Conservation (phyloP, 106 monocot genomes). For the Dactylorhiza incarnata region DNA sequence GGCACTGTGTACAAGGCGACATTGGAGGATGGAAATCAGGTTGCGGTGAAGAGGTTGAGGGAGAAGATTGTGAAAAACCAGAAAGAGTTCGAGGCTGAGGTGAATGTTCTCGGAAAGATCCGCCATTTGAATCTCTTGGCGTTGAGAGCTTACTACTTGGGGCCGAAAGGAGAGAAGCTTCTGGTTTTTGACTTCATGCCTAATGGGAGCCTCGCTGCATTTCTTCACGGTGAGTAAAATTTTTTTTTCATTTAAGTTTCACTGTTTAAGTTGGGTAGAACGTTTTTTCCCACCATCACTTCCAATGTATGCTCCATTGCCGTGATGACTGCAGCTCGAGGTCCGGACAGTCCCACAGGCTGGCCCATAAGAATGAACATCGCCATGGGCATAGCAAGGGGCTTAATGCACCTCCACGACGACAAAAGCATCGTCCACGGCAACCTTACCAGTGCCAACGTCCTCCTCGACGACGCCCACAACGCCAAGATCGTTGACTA, state of each 20-base stretch:
- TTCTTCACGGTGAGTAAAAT: constrained; percentile 53
- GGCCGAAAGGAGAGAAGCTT: constrained; percentile 94
- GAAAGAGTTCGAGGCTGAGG: constrained; percentile 82
- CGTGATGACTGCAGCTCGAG: constrained; percentile 37
- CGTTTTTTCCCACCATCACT: too few relatives aligned
- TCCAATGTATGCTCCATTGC: too few relatives aligned
- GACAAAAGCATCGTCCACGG: constrained; percentile 60
- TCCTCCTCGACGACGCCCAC: constrained; percentile 45
- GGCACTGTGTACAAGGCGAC: constrained; percentile 95
- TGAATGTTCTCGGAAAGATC: constrained; percentile 51
- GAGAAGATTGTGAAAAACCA: constrained; percentile 74
- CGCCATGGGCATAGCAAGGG: constrained; percentile 46
- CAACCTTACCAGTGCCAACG: constrained; percentile 68
- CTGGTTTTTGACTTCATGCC: constrained; percentile 89
- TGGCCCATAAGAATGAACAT: constrained; percentile 69
- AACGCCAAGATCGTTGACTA: constrained; percentile 58
- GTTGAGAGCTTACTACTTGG: constrained; percentile 75
- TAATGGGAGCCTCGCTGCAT: constrained; percentile 73
- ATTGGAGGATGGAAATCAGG: constrained; percentile 67
- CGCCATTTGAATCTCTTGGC: constrained; percentile 59
- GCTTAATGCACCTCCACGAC: constrained; percentile 54
- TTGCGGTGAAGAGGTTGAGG: constrained; percentile 84
- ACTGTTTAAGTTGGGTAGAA: too few relatives aligned
- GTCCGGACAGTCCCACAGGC: constrained; percentile 46
- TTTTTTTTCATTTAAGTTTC: neutral